Base-by-base conservation (phyloP, 345 rosid genomes). In the Dipteronia dyeriana region DNA sequence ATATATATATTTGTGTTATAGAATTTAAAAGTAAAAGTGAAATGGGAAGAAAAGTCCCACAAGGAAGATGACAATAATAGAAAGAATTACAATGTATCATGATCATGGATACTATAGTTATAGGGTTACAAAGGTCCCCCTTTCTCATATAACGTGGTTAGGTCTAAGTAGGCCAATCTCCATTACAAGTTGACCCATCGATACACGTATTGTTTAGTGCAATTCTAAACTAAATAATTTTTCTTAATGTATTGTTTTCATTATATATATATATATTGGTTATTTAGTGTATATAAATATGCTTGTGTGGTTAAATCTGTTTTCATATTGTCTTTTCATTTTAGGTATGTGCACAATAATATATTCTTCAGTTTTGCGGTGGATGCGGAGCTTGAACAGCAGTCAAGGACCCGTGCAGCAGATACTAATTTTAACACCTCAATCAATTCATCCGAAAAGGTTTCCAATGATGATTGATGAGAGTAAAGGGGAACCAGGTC, bases 281-380 rank as follows among this genome's bases (percentile, higher is more conserved):
- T 57, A 57, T 57, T 9, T 20, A n/a, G 8, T 57, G 62, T 57
- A 20, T 20, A 57, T 57, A 6, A n/a, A n/a, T 22, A 14, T n/a
- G 8, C 57, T 43, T 45, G 41, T 64, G 43, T 47, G 43, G 13
- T 61, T 64, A 34, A 51, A 25, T 34, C 19, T 65, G 10, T 39
- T 70, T 25, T 39, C 29, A 29, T 19, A 3, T 11, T 70, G 23
- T 23, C 56, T 73, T 70, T 76, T 84, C 76, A 14, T 79, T 79
- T 80, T 80, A 97, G 99, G 99, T 97, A 97, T 87, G 99, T 97
- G 76, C 99, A 97, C 92, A 97, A 97, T 86, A 97, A 97, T 84
- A 94, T 97, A 75, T 97, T 97, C 91, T 97, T 97, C 86, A 97
- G 98, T 88, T 97, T 97, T 87, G 99, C 97, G 68, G 96, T 97